Evolutionary conservation across 1,139 yeast genomes (phyloP), one percentile per base, ranked within the genome.

Genomic region (Saccharomyces pastorianus): DNA sequence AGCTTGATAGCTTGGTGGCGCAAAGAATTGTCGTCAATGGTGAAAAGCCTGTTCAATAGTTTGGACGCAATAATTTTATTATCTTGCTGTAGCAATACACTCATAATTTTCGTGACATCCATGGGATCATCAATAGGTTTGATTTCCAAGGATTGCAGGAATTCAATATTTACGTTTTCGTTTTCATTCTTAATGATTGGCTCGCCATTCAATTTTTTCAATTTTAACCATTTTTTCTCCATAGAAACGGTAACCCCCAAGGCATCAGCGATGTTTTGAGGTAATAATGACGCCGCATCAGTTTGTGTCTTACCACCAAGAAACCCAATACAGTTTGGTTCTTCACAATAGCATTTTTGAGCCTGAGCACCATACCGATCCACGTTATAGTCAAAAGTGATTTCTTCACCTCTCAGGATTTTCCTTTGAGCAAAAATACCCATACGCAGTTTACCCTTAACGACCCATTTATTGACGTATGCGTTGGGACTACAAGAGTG

Each of bases 261-360:
- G 0, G 96, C 97, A 58, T 88, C 96, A 11, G 95, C 83, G 44
- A 87, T 78, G 38, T 83, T 81, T 61, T 88, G 95, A 1, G 98
- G 96, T 53, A 93, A 76, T 58, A 88, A 74, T 48, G 87, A 78
- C 2, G 93, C 91, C 27, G 93, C 88, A 63, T 88, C 95, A 1
- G 98, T 90, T 73, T 93, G 98, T 2, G 96, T 90, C 70, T 90
- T 91, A 48, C 99, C 98, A 59, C 99, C 99, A 76, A 93, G 82
- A 59, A 86, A 84, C 32, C 96, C 96, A 48, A 89, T 78, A 77
- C 99, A 93, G 71, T 88, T 91, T 27, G 86, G 78, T 60, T 91
- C 96, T 1, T 96, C 97, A 74, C 99, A 93, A 71, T 87, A 88
- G 71, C 99, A 93, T 26, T 89, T 88, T 71, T 93, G 98, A 6